These are phyloP conservation scores for Argentina anserina DNA, from an alignment of 306 rosid species.

Conservation along the genomic window DNA sequence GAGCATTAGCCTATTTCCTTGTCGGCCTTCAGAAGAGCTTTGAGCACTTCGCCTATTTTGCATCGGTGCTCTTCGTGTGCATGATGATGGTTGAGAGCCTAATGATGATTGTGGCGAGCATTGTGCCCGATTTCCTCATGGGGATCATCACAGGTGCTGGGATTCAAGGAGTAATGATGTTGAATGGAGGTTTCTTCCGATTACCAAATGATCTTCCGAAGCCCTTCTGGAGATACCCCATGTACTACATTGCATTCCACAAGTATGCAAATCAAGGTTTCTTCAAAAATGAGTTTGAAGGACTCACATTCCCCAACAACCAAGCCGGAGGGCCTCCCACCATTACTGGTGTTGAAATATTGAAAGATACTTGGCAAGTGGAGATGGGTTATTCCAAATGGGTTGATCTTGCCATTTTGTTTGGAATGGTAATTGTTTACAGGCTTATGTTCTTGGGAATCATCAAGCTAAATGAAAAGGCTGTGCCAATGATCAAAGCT, in stretches of 20 bases:
- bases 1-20: constrained; percentile 47
- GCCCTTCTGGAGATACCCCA: constrained; percentile 59
- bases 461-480: constrained; percentile 41
- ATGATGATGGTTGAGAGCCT: constrained; percentile 56
- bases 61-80: constrained; percentile 33
- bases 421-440: constrained; percentile 47
- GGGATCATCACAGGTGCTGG: constrained; percentile 54
- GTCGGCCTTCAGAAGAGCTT: constrained; percentile 37
- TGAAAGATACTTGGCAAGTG: constrained; percentile 41
- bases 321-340: constrained; percentile 17
- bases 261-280: constrained; percentile 61
- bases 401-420: constrained; percentile 55
- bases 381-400: constrained; percentile 56
- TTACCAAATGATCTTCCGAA: constrained; percentile 53
- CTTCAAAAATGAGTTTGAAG: constrained; percentile 61
- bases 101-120: constrained; percentile 61
- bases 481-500: constrained; percentile 28
- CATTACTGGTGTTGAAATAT: constrained; percentile 42
- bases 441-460: constrained; percentile 44
- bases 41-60: constrained; percentile 41
- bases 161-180: constrained; percentile 54
- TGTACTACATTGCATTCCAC: constrained; percentile 52
- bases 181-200: constrained; percentile 59
- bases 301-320: constrained; percentile 35
- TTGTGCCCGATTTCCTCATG: constrained; percentile 48